A percentile compares a stretch with the other conserved stretches of the same genome.
phyloP scores from a whole-genome alignment of 1,284 basidiomycete species.

The Cryptococcus wingfieldii region DNA sequence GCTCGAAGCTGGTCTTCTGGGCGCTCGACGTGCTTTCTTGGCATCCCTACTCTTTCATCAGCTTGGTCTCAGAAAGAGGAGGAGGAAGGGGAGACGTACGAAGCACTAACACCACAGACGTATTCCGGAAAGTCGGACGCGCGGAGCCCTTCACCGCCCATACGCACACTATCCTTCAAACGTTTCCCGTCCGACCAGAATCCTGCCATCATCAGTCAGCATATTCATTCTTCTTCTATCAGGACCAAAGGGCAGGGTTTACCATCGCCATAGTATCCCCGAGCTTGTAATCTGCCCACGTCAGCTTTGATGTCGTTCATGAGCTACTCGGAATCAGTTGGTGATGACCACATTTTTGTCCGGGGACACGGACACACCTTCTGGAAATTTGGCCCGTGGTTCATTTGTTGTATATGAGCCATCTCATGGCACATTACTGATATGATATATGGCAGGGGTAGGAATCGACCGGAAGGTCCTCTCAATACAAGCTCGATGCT shows the following conservation, averaged over 20 bases:
- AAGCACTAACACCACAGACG: conserved; percentile 41
- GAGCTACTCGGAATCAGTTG: conserved; percentile 18
- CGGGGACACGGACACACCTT: conserved; percentile 22
- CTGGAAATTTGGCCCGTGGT: conserved; percentile 47
- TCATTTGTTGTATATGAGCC: conserved; percentile 50
- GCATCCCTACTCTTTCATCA: conserved; percentile 25
- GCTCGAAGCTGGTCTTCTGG: conserved; percentile 24
- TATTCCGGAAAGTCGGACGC: conserved; percentile 42
- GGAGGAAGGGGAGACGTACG: conserved; percentile 17
- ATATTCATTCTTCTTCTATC: not conserved
- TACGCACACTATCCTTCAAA: conserved; percentile 33
- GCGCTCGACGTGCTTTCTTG: conserved; percentile 25
- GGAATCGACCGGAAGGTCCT: conserved; percentile 40
- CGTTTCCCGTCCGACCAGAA: conserved; percentile 46
- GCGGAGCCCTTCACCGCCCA: conserved; percentile 38
- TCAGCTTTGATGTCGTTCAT: conserved; percentile 44
- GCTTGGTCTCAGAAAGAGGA: not conserved
- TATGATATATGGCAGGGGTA: conserved; percentile 42
- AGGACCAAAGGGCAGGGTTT: not conserved
- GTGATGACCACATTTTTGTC: not conserved
- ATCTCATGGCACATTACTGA: conserved; percentile 50
- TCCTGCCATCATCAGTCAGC: conserved; percentile 15
- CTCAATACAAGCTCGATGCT: conserved; percentile 49
- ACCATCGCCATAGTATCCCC: conserved; percentile 48
- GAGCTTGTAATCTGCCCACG: conserved; percentile 34